A percentile compares a stretch with the other conserved stretches of the same genome.
These are phyloP conservation scores for Talaromyces funiculosus DNA, from an alignment of 2,329 filamentous ascomycete species.

Conservation along the genomic window DNA sequence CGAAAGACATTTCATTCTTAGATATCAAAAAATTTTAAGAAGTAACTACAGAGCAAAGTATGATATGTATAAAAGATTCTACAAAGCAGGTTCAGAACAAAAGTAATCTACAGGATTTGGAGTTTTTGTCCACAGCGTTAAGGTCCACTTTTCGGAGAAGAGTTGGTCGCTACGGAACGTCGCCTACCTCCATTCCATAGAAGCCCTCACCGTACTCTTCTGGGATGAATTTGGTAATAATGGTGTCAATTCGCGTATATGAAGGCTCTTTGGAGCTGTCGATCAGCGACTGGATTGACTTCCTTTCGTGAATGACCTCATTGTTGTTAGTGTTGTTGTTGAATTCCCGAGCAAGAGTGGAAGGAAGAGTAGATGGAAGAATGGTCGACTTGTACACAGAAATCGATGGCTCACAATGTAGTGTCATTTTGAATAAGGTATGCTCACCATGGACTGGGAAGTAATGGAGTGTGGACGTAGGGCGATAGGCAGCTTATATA, in stretches of 20 bases:
- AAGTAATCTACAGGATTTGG: background rate
- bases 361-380: too few relatives aligned
- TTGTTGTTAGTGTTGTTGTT: background rate
- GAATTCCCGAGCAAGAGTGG: background rate
- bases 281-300: background rate
- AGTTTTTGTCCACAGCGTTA: background rate
- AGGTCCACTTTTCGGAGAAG: background rate
- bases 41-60: too few relatives aligned
- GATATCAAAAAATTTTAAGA: too few relatives aligned
- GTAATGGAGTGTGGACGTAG: background rate
- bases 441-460: background rate
- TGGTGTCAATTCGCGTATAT: background rate
- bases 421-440: background rate
- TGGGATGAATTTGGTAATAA: background rate
- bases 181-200: background rate
- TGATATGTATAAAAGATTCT: background rate
- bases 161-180: background rate
- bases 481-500: background rate
- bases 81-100: background rate
- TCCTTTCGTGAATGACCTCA: background rate
- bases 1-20: too few relatives aligned
- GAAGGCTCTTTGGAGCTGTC: background rate
- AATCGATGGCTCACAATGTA: background rate
- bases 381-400: background rate
- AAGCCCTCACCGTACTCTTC: background rate